Evolutionary conservation across 1,139 yeast genomes (phyloP).

Genomic region (Saccharomycopsis crataegensis): DNA sequence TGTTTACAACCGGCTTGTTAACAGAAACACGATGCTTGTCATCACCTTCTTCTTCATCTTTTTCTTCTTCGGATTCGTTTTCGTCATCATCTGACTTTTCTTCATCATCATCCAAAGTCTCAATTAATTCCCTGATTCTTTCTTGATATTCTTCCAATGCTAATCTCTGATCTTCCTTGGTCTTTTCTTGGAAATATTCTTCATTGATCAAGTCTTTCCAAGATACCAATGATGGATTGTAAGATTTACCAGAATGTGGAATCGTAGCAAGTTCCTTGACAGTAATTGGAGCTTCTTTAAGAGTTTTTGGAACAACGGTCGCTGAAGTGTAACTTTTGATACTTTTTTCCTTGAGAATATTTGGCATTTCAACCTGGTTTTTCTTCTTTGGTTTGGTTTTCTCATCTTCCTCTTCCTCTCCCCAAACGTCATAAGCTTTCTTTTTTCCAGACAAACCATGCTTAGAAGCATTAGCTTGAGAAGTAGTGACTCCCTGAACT

Average conservation of each 20-base stretch:
- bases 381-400: conserved; percentile 20
- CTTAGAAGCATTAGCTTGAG: conserved; percentile 41
- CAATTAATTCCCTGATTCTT: conserved; percentile 58
- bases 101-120: conserved; percentile 49
- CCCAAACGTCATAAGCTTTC: conserved; percentile 58
- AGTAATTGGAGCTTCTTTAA: conserved; percentile 45
- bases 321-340: conserved; percentile 48
- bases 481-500: conserved; percentile 46
- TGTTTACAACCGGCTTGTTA: conserved; percentile 61
- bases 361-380: conserved; percentile 30
- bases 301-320: conserved; percentile 47
- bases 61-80: conserved; percentile 33
- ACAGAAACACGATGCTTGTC: conserved; percentile 47
- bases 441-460: conserved; percentile 28
- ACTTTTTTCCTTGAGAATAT: conserved; percentile 35
- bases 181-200: conserved; percentile 61
- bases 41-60: conserved; percentile 30
- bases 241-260: conserved; percentile 86
- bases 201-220: conserved; percentile 69
- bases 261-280: conserved; percentile 41
- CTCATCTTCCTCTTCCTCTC: conserved; percentile 23
- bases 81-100: conserved; percentile 39
- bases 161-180: conserved; percentile 57
- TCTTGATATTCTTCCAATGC: conserved; percentile 54
- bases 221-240: conserved; percentile 79